Conservation (phyloP, 352 stramenopile species). For the Pythium plurisporium region DNA sequence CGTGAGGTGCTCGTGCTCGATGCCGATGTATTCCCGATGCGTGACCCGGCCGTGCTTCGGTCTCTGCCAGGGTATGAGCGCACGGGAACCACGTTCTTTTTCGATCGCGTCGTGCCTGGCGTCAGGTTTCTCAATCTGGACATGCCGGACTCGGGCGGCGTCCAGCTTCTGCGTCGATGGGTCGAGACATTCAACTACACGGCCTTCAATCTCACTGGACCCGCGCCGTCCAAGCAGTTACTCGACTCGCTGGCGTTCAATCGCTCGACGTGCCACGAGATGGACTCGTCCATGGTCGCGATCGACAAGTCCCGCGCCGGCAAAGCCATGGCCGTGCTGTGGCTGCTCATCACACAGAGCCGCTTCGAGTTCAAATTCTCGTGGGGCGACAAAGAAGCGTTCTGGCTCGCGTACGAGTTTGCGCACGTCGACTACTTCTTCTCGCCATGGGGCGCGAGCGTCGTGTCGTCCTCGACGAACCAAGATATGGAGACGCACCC, state of each 20-base stretch:
- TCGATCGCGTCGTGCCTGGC: conserved; percentile 52
- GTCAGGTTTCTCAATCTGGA: conserved; percentile 40
- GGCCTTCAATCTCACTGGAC: conserved; percentile 27
- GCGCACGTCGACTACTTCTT: conserved; percentile 51
- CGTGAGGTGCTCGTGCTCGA: conserved; percentile 35
- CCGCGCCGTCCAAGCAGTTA: conserved; percentile 34
- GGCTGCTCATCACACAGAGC: conserved; percentile 42
- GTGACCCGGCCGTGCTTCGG: conserved; percentile 35
- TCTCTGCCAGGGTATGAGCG: conserved; percentile 30
- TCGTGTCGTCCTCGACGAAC: conserved; percentile 39
- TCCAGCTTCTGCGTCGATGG: conserved; percentile 43
- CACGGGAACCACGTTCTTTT: conserved; percentile 63
- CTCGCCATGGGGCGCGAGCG: conserved; percentile 54
- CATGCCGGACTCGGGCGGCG: conserved; percentile 24
- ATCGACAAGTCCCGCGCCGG: conserved; percentile 46
- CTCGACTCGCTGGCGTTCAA: conserved; percentile 38
- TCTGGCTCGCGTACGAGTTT: conserved; percentile 69
- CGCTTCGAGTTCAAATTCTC: conserved; percentile 54
- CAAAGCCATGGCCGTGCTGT: conserved; percentile 29
- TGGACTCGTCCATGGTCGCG: conserved; percentile 53
- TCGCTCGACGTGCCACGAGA: conserved; percentile 46
- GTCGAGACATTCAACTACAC: conserved; percentile 54
- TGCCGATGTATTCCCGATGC: conserved; percentile 46
- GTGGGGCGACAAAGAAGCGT: conserved; percentile 43
- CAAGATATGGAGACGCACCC: conserved; percentile 46